These are phyloP conservation scores for Yarrowia sp. DNA, from an alignment of 805 yeast genomes.

Conservation along the genomic window DNA sequence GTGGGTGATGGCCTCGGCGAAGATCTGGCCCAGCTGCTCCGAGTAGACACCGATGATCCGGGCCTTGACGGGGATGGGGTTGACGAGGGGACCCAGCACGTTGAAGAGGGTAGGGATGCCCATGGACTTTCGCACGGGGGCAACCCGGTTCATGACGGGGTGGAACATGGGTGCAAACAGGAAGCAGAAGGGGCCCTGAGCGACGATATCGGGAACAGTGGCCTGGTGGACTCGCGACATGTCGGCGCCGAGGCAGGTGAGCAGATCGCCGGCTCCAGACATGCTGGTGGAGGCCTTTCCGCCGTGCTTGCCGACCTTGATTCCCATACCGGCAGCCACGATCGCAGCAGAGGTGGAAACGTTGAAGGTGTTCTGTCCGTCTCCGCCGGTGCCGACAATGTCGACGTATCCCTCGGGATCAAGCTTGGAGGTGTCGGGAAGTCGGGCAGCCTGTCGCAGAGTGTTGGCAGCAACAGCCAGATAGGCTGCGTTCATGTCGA, in stretches of 20 bases:
- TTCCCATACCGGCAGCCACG: slow-evolving; percentile 83
- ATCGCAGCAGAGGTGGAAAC: slow-evolving; percentile 95
- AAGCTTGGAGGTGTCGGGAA: slow-evolving; percentile 30
- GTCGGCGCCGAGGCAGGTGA: slow-evolving; percentile 79
- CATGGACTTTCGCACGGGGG: slow-evolving; percentile 66
- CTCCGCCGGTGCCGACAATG: slow-evolving; percentile 99
- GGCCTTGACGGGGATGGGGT: slow-evolving; percentile 80
- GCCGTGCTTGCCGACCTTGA: slow-evolving; percentile 90
- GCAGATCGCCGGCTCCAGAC: slow-evolving; percentile 91
- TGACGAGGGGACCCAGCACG: slow-evolving; percentile 87
- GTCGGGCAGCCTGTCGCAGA: slow-evolving; percentile 51
- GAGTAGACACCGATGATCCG: slow-evolving; percentile 89
- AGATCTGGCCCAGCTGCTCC: slow-evolving; percentile 72
- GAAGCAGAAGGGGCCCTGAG: slow-evolving; percentile 54
- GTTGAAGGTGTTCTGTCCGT: slow-evolving; percentile 94
- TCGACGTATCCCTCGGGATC: slow-evolving; percentile 59
- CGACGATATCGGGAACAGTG: slow-evolving; percentile 58
- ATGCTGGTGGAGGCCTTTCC: slow-evolving; percentile 94
- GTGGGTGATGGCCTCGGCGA: slow-evolving; percentile 73
- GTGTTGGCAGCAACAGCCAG: slow-evolving; percentile 85
- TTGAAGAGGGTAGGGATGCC: slow-evolving; percentile 95
- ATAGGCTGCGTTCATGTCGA: slow-evolving; percentile 77
- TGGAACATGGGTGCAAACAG: slow-evolving; percentile 94
- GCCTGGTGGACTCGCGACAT: slow-evolving; percentile 60
- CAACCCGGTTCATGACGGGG: slow-evolving; percentile 83